Evolutionary conservation across 768 basidiomycete genomes (phyloP), one percentile per base, ranked within the genome.

Genomic region (Kwoniella europaea): DNA sequence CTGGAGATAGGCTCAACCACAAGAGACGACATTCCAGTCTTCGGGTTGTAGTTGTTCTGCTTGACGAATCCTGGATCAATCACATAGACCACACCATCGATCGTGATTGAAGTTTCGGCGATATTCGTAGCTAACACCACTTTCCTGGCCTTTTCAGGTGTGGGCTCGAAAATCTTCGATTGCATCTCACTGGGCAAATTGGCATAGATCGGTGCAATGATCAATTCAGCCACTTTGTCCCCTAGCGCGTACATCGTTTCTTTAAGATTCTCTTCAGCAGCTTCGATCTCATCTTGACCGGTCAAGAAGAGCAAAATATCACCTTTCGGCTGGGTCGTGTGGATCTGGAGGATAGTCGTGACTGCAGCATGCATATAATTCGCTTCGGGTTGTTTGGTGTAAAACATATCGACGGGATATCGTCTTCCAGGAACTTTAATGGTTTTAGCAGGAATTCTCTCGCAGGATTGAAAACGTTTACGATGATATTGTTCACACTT

Each of bases 121-220:
- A 99, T 98, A 80, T 99, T 99, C 22, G 97, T 99, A 3, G 97
- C 97, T 35, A 99, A 86, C 20, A 99, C 97, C 58, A 99, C 95
- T 85, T 99, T 99, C 68, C 97, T 88, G 29, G 97, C 93, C 20
- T 94, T 94, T 65, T 92, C 91, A 0, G 96, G 97, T 4, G 97
- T 99, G 0, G 97, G 96, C 83, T 99, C 97, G 84, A 99, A 99
- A 67, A 99, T 99, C 85, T 98, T 97, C 46, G 94, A 92, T 82
- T 99, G 97, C 95, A 99, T 95, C 71, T 99, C 97, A 76, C 93
- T 95, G 1, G 97, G 97, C n/a, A 99, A 85, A 82, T 97, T 98
- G 72, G 97, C 97, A 79, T 99, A 99, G 71, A 99, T 99, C 3
- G 97, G 97, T 79, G 95, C 98, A 69, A 99, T 88, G 68, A 98